These are phyloP conservation scores for Pharnaceum exiguum DNA, from an alignment of 148 eudicot genomes.

Conservation along the genomic window DNA sequence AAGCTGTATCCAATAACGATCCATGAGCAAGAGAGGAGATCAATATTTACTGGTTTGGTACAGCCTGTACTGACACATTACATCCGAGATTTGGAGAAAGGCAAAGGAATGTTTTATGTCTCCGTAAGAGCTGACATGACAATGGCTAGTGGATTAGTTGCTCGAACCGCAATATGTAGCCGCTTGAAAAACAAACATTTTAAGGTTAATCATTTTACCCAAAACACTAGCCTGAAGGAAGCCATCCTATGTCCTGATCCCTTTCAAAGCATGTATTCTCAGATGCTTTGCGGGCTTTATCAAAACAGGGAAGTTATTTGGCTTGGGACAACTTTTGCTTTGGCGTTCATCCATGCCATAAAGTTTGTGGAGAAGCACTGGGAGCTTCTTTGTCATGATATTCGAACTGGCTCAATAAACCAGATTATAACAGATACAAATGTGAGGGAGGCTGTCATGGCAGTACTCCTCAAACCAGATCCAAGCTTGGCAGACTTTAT, in stretches of 20 bases:
- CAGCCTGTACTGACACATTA: conserved; percentile 37
- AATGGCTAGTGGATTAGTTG: conserved; percentile 41
- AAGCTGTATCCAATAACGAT: conserved; percentile 20
- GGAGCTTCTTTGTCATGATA: conserved; percentile 30
- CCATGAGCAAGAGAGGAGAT: conserved; percentile 13
- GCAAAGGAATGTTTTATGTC: conserved; percentile 49
- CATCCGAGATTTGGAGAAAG: conserved; percentile 36
- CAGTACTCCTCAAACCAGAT: conserved; percentile 20
- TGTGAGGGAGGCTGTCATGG: conserved; percentile 24
- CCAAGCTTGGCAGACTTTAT: conserved; percentile 30
- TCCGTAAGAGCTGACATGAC: conserved; percentile 41
- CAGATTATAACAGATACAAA: conserved; percentile 19
- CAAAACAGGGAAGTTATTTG: conserved; percentile 32
- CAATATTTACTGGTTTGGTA: not conserved
- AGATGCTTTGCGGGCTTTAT: conserved; percentile 39
- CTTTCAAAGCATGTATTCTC: conserved; percentile 59
- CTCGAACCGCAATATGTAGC: conserved; percentile 46
- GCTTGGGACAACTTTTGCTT: conserved; percentile 37
- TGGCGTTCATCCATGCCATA: conserved; percentile 40
- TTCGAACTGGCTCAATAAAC: conserved; percentile 27
- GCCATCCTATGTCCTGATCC: conserved; percentile 47
- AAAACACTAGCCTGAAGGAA: conserved; percentile 47
- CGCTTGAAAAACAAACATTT: conserved; percentile 36
- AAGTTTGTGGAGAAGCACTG: conserved; percentile 38
- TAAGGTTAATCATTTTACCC: conserved; percentile 31